phyloP scores from a whole-genome alignment of 2,329 filamentous ascomycete species.

The Fusarium staphyleae region DNA sequence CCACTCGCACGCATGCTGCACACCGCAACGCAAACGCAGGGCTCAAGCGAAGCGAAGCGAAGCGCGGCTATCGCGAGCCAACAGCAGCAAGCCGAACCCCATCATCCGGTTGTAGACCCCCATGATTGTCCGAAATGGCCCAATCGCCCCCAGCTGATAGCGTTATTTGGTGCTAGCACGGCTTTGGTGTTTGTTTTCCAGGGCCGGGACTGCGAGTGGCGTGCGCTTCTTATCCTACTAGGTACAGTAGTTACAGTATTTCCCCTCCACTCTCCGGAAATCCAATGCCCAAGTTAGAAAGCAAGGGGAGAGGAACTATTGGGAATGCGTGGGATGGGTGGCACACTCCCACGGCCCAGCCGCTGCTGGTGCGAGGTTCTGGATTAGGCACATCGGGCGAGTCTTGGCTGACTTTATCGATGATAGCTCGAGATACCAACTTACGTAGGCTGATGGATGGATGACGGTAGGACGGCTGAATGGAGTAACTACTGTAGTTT shows the following conservation, averaged over 20 bases:
- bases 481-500: too few relatives aligned
- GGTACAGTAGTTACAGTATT: too few relatives aligned
- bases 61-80: slow-evolving; percentile 28
- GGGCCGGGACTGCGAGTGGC: slow-evolving; percentile 25
- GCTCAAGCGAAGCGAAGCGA: slow-evolving; percentile 18
- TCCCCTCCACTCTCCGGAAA: slow-evolving; percentile 9
- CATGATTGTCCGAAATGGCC: slow-evolving; percentile 6
- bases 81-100: slow-evolving; percentile 11
- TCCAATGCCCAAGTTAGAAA: slow-evolving; percentile 6
- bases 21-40: slow-evolving; percentile 29
- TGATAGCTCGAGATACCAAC: not conserved
- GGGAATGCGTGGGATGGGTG: not conserved
- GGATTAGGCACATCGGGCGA: slow-evolving; percentile 22
- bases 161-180: slow-evolving; percentile 1
- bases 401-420: slow-evolving; percentile 8
- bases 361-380: slow-evolving; percentile 14
- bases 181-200: not conserved
- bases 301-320: slow-evolving; percentile 1
- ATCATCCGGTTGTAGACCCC: slow-evolving; percentile 11
- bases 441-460: not conserved
- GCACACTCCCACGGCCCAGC: not conserved
- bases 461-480: too few relatives aligned
- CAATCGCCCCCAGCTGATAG: slow-evolving; percentile 10
- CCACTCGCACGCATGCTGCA: slow-evolving; percentile 23
- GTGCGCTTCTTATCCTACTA: slow-evolving; percentile 3